Percentiles rank a stretch among this genome's conserved stretches.
Evolutionary conservation across 495 filamentous ascomycete species (phyloP).

Genomic region (Cryomyces minteri): DNA sequence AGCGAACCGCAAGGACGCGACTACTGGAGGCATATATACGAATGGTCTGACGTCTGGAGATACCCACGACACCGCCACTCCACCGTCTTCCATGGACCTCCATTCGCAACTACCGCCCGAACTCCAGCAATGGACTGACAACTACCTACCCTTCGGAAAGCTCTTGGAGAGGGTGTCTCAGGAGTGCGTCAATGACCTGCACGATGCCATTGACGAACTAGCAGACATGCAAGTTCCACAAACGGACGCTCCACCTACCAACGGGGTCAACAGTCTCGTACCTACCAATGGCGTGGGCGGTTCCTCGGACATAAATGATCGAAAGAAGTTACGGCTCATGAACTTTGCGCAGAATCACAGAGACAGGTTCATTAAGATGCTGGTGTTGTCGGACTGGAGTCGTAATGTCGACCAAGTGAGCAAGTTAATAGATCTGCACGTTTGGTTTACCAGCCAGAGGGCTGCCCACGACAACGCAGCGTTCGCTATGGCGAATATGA

Average conservation of each 20-base stretch:
- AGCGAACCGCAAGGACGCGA: not conserved
- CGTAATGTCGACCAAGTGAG: constrained; percentile 57
- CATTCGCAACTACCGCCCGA: constrained; percentile 35
- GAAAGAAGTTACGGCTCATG: constrained; percentile 63
- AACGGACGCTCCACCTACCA: constrained; percentile 15
- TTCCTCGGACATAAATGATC: constrained; percentile 43
- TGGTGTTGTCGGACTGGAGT: constrained; percentile 80
- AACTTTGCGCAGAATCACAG: constrained; percentile 48
- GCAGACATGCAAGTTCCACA: constrained; percentile 34
- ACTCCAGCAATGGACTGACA: constrained; percentile 58
- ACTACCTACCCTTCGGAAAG: constrained; percentile 48
- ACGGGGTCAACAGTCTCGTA: constrained; percentile 12
- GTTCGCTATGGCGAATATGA: constrained; percentile 45
- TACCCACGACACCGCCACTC: not conserved
- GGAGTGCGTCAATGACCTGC: constrained; percentile 59
- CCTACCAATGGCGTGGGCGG: constrained; percentile 39
- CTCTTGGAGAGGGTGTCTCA: constrained; percentile 63
- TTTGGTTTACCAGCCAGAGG: constrained; percentile 45
- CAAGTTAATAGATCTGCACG: constrained; percentile 66
- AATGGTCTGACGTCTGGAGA: constrained; percentile 2
- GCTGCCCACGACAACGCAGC: constrained; percentile 35
- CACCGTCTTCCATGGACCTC: constrained; percentile 5
- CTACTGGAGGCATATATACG: not conserved
- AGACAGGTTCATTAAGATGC: constrained; percentile 69
- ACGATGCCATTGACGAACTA: constrained; percentile 48